These are phyloP conservation scores for Rhexocercosporidium sp. DNA, from an alignment of 2,329 filamentous ascomycete species.

Conservation along the genomic window DNA sequence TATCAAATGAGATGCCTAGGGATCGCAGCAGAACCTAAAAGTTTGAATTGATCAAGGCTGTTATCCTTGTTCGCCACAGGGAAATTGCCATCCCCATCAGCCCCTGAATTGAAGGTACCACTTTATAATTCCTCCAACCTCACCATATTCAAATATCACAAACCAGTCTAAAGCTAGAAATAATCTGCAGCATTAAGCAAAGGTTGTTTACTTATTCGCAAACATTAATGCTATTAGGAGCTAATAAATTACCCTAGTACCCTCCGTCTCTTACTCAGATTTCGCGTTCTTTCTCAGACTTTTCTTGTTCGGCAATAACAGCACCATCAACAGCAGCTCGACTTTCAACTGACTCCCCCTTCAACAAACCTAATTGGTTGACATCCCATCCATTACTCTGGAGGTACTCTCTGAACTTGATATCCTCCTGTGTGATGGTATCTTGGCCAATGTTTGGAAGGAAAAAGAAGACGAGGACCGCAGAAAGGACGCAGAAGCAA, in stretches of 20 bases:
- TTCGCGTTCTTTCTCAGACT: background rate
- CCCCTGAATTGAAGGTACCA: background rate
- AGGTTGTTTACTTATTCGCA: background rate
- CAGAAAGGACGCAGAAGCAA: slow-evolving; percentile 76
- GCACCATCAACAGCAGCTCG: slow-evolving; percentile 13
- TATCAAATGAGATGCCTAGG: too few relatives aligned
- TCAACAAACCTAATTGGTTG: slow-evolving; percentile 53
- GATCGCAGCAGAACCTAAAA: too few relatives aligned
- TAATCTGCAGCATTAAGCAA: too few relatives aligned
- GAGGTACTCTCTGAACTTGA: slow-evolving; percentile 75
- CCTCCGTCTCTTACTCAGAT: background rate
- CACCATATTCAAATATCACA: background rate
- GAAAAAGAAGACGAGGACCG: slow-evolving; percentile 66
- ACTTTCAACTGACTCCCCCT: slow-evolving; percentile 29
- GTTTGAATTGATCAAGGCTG: too few relatives aligned
- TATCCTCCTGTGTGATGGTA: slow-evolving; percentile 80
- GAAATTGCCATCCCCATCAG: too few relatives aligned
- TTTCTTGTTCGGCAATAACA: background rate
- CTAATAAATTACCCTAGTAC: background rate
- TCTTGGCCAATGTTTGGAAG: slow-evolving; percentile 84
- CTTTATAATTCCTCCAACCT: background rate
- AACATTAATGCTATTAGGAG: background rate
- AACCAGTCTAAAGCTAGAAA: background rate
- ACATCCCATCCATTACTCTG: slow-evolving; percentile 78
- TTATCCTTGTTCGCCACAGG: too few relatives aligned